phyloP scores from a whole-genome alignment of 306 rosid genomes.

The Dicorynia guianensis region DNA sequence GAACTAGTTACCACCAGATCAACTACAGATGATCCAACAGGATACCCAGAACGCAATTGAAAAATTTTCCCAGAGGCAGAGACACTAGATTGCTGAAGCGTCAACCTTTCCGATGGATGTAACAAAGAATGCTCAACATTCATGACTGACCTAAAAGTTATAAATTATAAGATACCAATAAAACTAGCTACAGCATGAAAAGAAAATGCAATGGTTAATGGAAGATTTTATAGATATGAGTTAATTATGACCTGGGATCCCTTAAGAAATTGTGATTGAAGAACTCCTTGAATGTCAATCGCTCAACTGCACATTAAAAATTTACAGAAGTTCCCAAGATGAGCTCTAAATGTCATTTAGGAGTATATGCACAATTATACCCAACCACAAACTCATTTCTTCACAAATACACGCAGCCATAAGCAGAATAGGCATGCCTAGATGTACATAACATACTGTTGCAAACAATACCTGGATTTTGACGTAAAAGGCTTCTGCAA shows the following conservation, averaged over 20 bases:
- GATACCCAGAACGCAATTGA: constrained; percentile 47
- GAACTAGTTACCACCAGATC: constrained; percentile 42
- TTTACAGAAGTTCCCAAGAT: constrained; percentile 37
- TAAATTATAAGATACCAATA: constrained; percentile 38
- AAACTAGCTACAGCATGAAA: constrained; percentile 7
- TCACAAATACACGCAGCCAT: constrained; percentile 1
- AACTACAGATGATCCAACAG: constrained; percentile 43
- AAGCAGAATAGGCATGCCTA: constrained; percentile 27
- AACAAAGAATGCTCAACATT: constrained; percentile 49
- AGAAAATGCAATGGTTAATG: constrained; percentile 24
- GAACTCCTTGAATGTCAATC: constrained; percentile 84
- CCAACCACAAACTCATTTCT: constrained; percentile 29
- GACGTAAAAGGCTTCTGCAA: constrained; percentile 86
- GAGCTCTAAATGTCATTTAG: constrained; percentile 39
- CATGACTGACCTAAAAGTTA: constrained; percentile 51
- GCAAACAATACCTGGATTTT: constrained; percentile 76
- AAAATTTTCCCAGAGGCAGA: constrained; percentile 41
- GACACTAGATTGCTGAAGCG: constrained; percentile 41
- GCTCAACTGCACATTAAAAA: constrained; percentile 79
- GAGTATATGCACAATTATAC: constrained; percentile 27
- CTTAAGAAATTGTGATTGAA: constrained; percentile 75
- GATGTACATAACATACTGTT: constrained; percentile 26
- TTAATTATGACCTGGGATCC: constrained; percentile 65
- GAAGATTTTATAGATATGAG: neutral
- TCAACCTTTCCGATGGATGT: constrained; percentile 44